Evolutionary conservation across 2,329 filamentous ascomycete species (phyloP).

Genomic region (Coniella vitis): DNA sequence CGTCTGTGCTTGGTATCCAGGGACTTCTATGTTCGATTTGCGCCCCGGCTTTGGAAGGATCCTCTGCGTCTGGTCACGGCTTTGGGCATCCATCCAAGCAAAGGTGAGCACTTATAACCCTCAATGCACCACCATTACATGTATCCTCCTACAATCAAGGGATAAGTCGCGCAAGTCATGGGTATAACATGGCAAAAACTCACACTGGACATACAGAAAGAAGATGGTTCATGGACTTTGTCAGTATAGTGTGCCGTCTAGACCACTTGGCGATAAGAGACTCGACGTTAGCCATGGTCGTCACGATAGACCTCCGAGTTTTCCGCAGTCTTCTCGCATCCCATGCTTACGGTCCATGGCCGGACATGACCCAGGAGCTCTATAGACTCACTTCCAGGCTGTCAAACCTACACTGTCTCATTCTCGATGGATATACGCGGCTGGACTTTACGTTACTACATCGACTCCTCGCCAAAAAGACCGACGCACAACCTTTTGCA

Average conservation of each 20-base stretch:
- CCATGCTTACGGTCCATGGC: not conserved
- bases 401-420: constrained; percentile 37
- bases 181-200: constrained; percentile 5
- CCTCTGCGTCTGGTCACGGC: constrained; percentile 33
- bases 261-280: constrained; percentile 23
- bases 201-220: constrained; percentile 32
- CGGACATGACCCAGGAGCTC: constrained; percentile 22
- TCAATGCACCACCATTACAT: not conserved
- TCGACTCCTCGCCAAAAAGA: not conserved
- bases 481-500: not conserved
- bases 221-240: constrained; percentile 42
- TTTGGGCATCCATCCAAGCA: constrained; percentile 35
- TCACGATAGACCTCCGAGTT: constrained; percentile 40
- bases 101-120: constrained; percentile 31
- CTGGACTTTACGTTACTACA: constrained; percentile 34
- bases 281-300: constrained; percentile 36
- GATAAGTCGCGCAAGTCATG: no score
- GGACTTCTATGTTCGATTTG: constrained; percentile 42
- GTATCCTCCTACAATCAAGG: not conserved
- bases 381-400: constrained; percentile 32
- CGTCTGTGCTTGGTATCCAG: constrained; percentile 42
- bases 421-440: constrained; percentile 41
- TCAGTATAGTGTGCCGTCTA: constrained; percentile 28
- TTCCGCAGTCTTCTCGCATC: not conserved
- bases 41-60: constrained; percentile 46